Evolutionary conservation across 371 early-diverging fungal genomes (phyloP), one percentile per base, ranked within the genome.

Genomic region (Mortierella sp.): DNA sequence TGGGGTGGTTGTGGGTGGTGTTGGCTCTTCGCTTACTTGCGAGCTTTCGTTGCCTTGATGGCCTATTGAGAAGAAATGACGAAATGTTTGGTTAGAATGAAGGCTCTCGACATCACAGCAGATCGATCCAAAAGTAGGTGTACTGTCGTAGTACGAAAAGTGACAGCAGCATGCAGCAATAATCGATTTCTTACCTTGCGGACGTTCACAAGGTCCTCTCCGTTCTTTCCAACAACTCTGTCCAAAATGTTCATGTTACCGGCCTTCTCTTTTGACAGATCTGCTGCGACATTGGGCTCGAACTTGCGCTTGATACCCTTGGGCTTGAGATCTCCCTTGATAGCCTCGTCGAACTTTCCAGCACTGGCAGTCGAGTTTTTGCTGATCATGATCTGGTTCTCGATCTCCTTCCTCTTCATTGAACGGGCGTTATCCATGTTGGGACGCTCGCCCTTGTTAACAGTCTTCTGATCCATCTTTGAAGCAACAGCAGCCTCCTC

Each of bases 321-420:
- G 85, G 93, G 84, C 91, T 97, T 97, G 54, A 94, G 89, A 79
- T 96, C 97, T 65, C 95, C 95, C 80, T 95, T 91, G 45, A 97
- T 86, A 72, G 91, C 88, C 73, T 90, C 90, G 88, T 99, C 98
- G 83, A 98, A 98, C 84, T 94, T 94, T 79, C 99, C 99, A 83
- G 96, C 78, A 79, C 95, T 94, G 16, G 99, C 99, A 11, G 98
- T 98, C 54, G 97, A 91, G 47, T 85, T 88, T 84, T 94, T 94
- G 60, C 95, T 91, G 80, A 95, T 89, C 63, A 91, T 90, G 86
- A 96, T 89, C 28, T 93, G 92, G 45, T 88, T 83, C 77, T 95
- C 90, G 58, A 98, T 83, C 84, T 95, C 93, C 79, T 84, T 91
- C 78, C 89, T 90, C 84, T 86, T 91, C 88, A 80, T 71, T 26